A percentile compares a stretch with the other conserved stretches of the same genome.
phyloP scores from a whole-genome alignment of 352 stramenopile species.

The Globisporangium perplexum region DNA sequence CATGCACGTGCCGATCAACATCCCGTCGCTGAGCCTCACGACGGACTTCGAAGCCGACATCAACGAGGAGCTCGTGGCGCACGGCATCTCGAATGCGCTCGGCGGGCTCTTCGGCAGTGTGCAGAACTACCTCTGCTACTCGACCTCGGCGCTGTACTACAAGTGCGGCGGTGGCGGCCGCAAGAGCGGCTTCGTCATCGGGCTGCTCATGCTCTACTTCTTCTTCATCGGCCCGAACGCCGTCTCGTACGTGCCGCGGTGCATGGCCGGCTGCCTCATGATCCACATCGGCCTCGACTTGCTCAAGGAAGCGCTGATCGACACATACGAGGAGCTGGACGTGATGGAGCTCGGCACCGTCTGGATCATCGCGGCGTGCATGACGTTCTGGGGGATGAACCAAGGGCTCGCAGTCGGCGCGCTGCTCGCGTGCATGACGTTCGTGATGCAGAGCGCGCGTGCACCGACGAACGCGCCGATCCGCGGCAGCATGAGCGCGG shows the following conservation, averaged over 20 bases:
- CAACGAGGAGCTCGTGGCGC: slow-evolving; percentile 89
- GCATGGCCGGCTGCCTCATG: slow-evolving; percentile 91
- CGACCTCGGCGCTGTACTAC: slow-evolving; percentile 80
- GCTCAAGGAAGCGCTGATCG: slow-evolving; percentile 85
- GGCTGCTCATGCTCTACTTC: slow-evolving; percentile 69
- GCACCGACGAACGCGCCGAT: slow-evolving; percentile 84
- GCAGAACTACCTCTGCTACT: slow-evolving; percentile 92
- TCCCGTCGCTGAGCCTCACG: slow-evolving; percentile 85
- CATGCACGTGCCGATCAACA: slow-evolving; percentile 95
- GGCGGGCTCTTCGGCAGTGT: slow-evolving; percentile 82
- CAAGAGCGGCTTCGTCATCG: slow-evolving; percentile 58
- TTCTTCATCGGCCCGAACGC: slow-evolving; percentile 87
- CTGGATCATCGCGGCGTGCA: slow-evolving; percentile 86
- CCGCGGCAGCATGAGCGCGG: slow-evolving; percentile 86
- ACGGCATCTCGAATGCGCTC: slow-evolving; percentile 90
- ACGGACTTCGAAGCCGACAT: slow-evolving; percentile 89
- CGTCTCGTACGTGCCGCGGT: slow-evolving; percentile 86
- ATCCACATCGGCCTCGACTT: slow-evolving; percentile 90
- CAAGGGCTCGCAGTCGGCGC: slow-evolving; percentile 83
- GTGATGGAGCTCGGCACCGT: slow-evolving; percentile 87
- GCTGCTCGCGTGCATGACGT: slow-evolving; percentile 85
- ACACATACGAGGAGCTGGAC: slow-evolving; percentile 87
- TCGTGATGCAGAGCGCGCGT: slow-evolving; percentile 86
- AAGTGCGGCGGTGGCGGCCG: slow-evolving; percentile 82
- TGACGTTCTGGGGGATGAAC: slow-evolving; percentile 93